Evolutionary conservation across 257 asterid genomes (phyloP), one percentile per base, ranked within the genome.

Genomic region (Craterostigma plantagineum): DNA sequence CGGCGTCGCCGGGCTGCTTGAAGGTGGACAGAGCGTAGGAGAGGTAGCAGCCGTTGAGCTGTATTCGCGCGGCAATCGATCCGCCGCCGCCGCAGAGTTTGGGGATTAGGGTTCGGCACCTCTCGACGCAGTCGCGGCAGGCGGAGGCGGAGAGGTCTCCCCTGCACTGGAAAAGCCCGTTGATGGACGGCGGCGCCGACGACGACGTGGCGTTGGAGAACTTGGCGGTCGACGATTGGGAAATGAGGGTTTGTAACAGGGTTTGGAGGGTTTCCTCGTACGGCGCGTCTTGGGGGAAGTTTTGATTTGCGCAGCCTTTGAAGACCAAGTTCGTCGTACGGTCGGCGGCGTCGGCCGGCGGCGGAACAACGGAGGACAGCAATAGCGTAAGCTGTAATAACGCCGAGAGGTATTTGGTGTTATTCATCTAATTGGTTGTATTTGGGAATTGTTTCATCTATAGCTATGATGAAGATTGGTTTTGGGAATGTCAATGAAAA

Each of bases 231-330:
- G 83, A 63, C 18, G 96, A 76, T 50, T 63, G 80, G 51, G 97
- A 47, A 45, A 53, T 41, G 10, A 86, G 43, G 36, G 59, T 40
- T 42, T 47, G 60, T 18, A 69, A 44, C 12, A 86, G 76, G 18
- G 33, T 59, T 11, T 52, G 16, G 35, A 78, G 80, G 1, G 70
- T 51, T 48, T 56, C 71, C 3, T 64, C 45, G 72, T 58, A 75
- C 11, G 43, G n/a, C 8, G 67, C 73, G 48, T 64, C 38, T 38
- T 59, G 63, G 50, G 69, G 82, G 64, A 75, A 70, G 14, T 71
- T 69, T 27, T 75, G 79, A 61, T 73, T 68, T 0, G 94, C 87
- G 61, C 97, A 86, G 63, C 94, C 97, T 73, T 71, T 81, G 75
- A 65, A 86, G 0, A 78, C 76, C 14, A 78, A 48, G 56, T 33